Base-by-base conservation (phyloP, 2,329 filamentous ascomycete species). In the Verticillium isaacii region DNA sequence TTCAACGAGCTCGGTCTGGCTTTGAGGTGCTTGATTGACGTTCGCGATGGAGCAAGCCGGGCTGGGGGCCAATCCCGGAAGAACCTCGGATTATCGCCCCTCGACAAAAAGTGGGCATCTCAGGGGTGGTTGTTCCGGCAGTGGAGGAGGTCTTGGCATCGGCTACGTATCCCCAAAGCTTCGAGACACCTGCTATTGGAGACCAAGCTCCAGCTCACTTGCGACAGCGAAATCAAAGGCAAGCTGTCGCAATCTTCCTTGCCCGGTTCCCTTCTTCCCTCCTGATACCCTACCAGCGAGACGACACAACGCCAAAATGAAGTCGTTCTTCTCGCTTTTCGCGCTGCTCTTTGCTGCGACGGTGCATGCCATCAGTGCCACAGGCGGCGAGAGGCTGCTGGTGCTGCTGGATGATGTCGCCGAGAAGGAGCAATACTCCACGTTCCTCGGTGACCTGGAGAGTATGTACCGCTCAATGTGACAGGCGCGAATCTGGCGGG, bases 371-470 rank as follows among this genome's bases (percentile, higher is more conserved):
- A 78, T 90, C 71, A 97, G 93, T 80, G 89, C 88, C 66, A 84
- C 87, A 57, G 95, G 94, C 64, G 95, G 94, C 63, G 86, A 85
- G 75, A 86, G 92, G 73, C 78, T 98, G 76, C 82, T 99, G 71
- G 93, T 96, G 64, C 85, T 99, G 63, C 78, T 97, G 60, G 94
- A 98, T 71, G 90, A 96, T 69, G 82, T 87, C 65, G 83, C 85
- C 52, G 92, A 97, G 72, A 92, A 93, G 82, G 85, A 85, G 68
- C 85, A 85, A 68, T 99, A 97, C 77, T 91, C 90, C 62, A 89
- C 88, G 70, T 94, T 98, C 75, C 81, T 93, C 66, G 84, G 82
- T 61, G 90, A 93, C 72, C 75, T 95, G 63, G 82, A 86, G 73
- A 82, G 91, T 91, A 80, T 72, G 82, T 56, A 23, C 32, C 9